Conservation (phyloP, 352 stramenopile genomes). For the Pythium sp. region DNA sequence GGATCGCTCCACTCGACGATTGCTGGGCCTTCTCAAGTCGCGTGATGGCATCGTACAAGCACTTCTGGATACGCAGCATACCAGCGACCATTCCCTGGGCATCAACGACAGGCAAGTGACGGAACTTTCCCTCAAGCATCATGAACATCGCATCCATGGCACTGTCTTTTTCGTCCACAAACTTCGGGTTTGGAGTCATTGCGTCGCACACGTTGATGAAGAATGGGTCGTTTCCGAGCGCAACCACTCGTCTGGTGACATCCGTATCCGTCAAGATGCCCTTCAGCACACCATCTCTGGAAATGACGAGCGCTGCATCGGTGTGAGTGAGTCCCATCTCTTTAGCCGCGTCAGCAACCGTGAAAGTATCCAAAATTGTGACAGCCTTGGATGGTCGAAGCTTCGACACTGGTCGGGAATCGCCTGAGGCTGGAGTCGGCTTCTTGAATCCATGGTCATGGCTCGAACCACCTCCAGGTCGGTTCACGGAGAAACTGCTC, state of each 20-base stretch:
- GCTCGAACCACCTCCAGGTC: constrained; percentile 29
- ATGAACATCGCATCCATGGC: constrained; percentile 91
- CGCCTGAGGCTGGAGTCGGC: constrained; percentile 51
- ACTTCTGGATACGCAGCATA: constrained; percentile 98
- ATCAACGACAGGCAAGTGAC: constrained; percentile 95
- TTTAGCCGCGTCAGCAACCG: constrained; percentile 86
- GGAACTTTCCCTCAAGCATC: constrained; percentile 92
- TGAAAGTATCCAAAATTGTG: constrained; percentile 82
- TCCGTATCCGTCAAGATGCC: constrained; percentile 96
- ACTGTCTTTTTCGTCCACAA: constrained; percentile 86
- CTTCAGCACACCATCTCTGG: constrained; percentile 81
- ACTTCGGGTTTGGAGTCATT: constrained; percentile 88
- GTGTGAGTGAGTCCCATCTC: constrained; percentile 90
- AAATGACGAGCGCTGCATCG: constrained; percentile 93
- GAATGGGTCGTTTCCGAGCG: constrained; percentile 80
- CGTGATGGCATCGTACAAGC: constrained; percentile 97
- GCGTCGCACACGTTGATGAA: constrained; percentile 82
- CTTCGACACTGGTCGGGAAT: constrained; percentile 91
- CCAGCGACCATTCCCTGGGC: constrained; percentile 89
- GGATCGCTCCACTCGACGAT: constrained; percentile 65
- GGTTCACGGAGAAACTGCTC: constrained; percentile 66
- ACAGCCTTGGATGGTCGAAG: constrained; percentile 87
- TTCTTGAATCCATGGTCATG: constrained; percentile 41
- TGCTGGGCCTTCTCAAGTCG: constrained; percentile 93
- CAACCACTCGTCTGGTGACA: constrained; percentile 82